phyloP scores from a whole-genome alignment of 257 asterid genomes.

The Solanum virginianum region DNA sequence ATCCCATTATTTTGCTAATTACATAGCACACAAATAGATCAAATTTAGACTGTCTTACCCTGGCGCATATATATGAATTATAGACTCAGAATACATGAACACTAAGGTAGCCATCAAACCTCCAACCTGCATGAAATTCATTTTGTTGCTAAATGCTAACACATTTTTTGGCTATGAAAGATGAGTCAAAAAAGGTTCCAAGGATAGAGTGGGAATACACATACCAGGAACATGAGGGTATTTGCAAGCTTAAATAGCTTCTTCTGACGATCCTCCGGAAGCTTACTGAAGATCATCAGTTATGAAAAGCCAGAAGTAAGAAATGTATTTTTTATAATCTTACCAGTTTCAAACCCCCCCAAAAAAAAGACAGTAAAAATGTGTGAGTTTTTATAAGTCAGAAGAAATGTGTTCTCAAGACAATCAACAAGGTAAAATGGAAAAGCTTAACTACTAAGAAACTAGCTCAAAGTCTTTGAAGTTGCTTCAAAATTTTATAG shows the following conservation, averaged over 20 bases:
- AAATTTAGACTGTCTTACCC: constrained; percentile 17
- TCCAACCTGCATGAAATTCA: constrained; percentile 25
- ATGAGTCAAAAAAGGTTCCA: background rate
- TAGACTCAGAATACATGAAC: constrained; percentile 22
- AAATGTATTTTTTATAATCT: background rate
- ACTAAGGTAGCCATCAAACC: constrained; percentile 22
- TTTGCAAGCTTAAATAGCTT: constrained; percentile 25
- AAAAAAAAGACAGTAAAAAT: too few species aligned
- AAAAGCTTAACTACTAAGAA: background rate
- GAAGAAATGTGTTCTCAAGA: background rate
- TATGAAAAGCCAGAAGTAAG: background rate
- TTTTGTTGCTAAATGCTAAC: background rate
- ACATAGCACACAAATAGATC: background rate
- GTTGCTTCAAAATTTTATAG: background rate
- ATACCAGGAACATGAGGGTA: constrained; percentile 30
- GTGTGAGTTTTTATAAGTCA: background rate
- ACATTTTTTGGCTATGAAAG: background rate
- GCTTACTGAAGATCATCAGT: constrained; percentile 15
- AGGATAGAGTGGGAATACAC: background rate
- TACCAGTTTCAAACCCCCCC: too few species aligned
- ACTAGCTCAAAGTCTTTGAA: background rate
- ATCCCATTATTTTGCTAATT: background rate
- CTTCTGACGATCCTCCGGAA: constrained; percentile 30
- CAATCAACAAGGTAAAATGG: background rate
- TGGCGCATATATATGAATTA: constrained; percentile 31